Evolutionary conservation across 1,284 basidiomycete genomes (phyloP), one percentile per base, ranked within the genome.

Genomic region (Microbotryomycetes sp.): DNA sequence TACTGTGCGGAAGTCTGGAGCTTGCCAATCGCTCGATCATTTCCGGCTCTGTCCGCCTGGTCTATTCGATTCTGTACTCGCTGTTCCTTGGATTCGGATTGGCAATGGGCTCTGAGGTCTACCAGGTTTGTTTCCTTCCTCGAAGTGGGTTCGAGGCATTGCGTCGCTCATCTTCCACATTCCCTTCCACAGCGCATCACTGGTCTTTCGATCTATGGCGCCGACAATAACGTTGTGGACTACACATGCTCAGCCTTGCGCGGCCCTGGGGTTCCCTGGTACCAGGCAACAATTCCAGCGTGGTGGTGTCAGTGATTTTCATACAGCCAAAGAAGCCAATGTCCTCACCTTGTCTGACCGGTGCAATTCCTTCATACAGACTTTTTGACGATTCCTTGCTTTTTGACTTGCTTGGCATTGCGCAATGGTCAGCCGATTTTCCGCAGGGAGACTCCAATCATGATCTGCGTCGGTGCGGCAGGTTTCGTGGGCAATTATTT

Each of bases 11-110:
- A 48, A 82, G 87, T 25, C 83, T 94, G 52, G 92, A 94, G 75
- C 79, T 93, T 32, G 77, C 77, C 54, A 69, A 72, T 54, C 67
- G 75, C 1, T 70, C 68, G 65, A 86, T 92, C 70, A 84, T 89
- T 22, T 82, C 87, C 0, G 88, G 89, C n/a, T 86, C 88, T 23
- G 90, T 93, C 45, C 82, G 89, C 46, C 79, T 93, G 23, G 88
- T 88, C 63, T 93, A 88, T 73, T 84, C 88, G 16, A 80, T 89
- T 58, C 82, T 89, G 67, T 89, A 89, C 70, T 83, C 84, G 22
- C 68, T 73, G 23, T 73, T 89, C 78, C 80, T 90, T 22, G 88
- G 88, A 1, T 92, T 92, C 72, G 89, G 89, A 6, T 82, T 91
- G 22, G 83, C 87, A 6, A 88, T 91, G 63, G 88, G 88, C 14